Evolutionary conservation across 78 protist genomes (phyloP), one percentile per base, ranked within the genome.

Genomic region (Protostelium mycophagum): DNA sequence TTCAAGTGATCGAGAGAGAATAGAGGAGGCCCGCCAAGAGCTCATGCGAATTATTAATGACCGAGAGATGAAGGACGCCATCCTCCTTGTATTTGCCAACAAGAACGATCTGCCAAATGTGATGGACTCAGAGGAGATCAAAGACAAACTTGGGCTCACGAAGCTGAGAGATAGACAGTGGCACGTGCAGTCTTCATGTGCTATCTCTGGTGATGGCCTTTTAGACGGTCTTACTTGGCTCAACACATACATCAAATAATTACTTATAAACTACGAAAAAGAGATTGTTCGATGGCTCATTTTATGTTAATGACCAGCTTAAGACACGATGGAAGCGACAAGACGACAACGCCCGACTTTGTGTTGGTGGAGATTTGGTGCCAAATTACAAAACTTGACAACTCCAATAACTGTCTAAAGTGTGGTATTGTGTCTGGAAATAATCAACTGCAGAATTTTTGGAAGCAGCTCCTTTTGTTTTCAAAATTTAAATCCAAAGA

Each of bases 1-100:
- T 39, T 84, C 88, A 88, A 90, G 86, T 31, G 95, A 95, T 91
- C 86, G 89, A 37, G 97, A 95, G 35, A 73, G 97, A 89, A 16
- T 95, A 37, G 93, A 92, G 28, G 97, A 93, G 83, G 89, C 95
- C 9, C 87, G 88, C 39, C 84, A 63, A 90, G 95, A 95, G 89
- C 51, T 95, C 51, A 51, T 37, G 38, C 84, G 86, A 36, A 63
- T 95, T 28, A 85, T 95, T 34, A 91, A 87, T 84, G 95, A 91
- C 83, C 91, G 92, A 31, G 91, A 87, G 85, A 88, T 93, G 93
- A 88, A 39, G 86, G 92, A 89, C 39, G 85, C 91, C 39, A 39
- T 87, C 34, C 51, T 92, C 28, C 85, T 92, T 38, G 93, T 94
- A 9, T 88, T 86, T 91, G 93, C 88, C 38, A 94, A 90, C 88